Conservation (phyloP, 2,329 filamentous ascomycete genomes). For the Stagonosporopsis rhizophila region DNA sequence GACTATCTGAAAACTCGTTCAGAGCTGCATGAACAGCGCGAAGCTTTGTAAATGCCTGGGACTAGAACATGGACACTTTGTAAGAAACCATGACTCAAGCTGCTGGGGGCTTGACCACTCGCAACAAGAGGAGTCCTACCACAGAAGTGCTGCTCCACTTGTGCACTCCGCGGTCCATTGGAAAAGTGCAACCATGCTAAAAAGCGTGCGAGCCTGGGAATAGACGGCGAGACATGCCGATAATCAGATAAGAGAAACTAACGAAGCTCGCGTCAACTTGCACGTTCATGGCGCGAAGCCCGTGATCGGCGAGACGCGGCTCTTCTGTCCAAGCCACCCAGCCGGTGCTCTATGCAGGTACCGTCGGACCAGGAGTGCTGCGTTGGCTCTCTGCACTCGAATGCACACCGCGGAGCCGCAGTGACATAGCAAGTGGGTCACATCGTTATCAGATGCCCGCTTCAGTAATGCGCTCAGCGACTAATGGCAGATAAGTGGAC, state of each 20-base stretch:
- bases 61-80: slow-evolving; percentile 18
- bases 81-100: slow-evolving; percentile 12
- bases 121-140: slow-evolving; percentile 1
- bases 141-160: slow-evolving; percentile 7
- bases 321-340: slow-evolving; percentile 4
- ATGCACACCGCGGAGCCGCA: slow-evolving; percentile 16
- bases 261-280: slow-evolving; percentile 13
- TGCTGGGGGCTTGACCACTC: slow-evolving; percentile 10
- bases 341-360: slow-evolving; percentile 11
- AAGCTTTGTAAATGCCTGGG: slow-evolving; percentile 7
- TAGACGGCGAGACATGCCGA: slow-evolving; percentile 9
- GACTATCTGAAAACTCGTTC: neutral
- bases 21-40: neutral
- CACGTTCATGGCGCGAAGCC: slow-evolving; percentile 16
- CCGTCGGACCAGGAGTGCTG: neutral
- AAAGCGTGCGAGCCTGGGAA: slow-evolving; percentile 2
- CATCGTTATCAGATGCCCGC: slow-evolving; percentile 11
- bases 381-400: neutral
- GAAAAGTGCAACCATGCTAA: neutral
- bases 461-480: slow-evolving; percentile 1
- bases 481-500: slow-evolving; percentile 19
- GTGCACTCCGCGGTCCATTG: neutral
- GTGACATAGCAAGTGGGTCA: slow-evolving; percentile 6
- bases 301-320: slow-evolving; percentile 17
- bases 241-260: neutral